Conservation (phyloP, 805 yeast genomes). For the Candida koratica region DNA sequence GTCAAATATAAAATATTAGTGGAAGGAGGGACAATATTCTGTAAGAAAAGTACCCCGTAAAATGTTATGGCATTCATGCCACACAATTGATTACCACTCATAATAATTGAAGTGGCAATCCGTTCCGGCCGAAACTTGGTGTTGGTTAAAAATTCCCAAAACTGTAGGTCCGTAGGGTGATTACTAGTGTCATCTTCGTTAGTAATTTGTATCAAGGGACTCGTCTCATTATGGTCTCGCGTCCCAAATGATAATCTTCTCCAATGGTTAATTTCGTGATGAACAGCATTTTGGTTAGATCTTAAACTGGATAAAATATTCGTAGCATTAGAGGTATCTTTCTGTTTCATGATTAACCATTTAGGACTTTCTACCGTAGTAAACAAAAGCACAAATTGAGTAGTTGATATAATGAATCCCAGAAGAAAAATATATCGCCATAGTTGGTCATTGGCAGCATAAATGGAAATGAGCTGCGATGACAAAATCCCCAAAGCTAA, state of each 20-base stretch:
- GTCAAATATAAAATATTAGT: slow-evolving; percentile 46
- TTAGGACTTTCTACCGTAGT: slow-evolving; percentile 40
- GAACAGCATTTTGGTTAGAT: slow-evolving; percentile 27
- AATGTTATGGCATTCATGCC: slow-evolving; percentile 90
- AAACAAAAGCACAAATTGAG: slow-evolving; percentile 30
- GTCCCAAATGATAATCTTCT: slow-evolving; percentile 19
- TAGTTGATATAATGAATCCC: slow-evolving; percentile 22
- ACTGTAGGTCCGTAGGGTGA: slow-evolving; percentile 9
- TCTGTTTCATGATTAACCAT: slow-evolving; percentile 34
- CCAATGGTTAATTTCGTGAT: slow-evolving; percentile 37
- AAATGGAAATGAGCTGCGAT: slow-evolving; percentile 30
- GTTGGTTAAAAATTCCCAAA: slow-evolving; percentile 17
- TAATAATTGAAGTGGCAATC: slow-evolving; percentile 29
- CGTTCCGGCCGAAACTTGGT: slow-evolving; percentile 22
- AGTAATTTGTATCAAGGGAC: slow-evolving; percentile 12
- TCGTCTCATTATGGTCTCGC: slow-evolving; percentile 7
- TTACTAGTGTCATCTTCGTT: slow-evolving; percentile 1
- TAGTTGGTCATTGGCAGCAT: slow-evolving; percentile 33
- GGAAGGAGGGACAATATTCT: slow-evolving; percentile 53
- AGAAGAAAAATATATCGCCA: slow-evolving; percentile 35
- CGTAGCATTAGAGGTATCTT: slow-evolving; percentile 28
- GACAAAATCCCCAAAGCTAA: slow-evolving; percentile 36
- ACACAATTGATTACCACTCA: slow-evolving; percentile 43
- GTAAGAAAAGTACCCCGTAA: slow-evolving; percentile 80
- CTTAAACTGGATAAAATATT: slow-evolving; percentile 25